phyloP scores from a whole-genome alignment of 768 basidiomycete genomes.

The Lactifluus hygrophoroides region DNA sequence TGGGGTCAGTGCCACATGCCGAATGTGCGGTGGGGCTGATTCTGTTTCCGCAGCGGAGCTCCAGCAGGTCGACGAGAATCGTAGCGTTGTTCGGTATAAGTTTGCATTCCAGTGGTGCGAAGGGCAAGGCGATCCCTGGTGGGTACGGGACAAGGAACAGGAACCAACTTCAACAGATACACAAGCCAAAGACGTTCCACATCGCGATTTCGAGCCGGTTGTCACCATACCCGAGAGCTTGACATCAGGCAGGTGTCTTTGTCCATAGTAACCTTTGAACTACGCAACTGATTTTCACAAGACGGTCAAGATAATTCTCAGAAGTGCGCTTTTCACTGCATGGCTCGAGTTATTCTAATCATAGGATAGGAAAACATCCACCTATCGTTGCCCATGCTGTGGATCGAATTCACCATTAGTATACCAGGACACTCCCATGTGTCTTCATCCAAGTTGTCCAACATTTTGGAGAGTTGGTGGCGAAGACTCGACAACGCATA shows the following conservation, averaged over 20 bases:
- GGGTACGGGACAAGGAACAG: conserved; percentile 25
- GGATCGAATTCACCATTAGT: conserved; percentile 38
- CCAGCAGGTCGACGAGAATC: conserved; percentile 39
- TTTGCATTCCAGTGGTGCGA: conserved; percentile 83
- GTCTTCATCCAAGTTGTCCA: conserved; percentile 50
- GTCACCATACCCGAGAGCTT: not conserved
- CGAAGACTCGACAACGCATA: conserved; percentile 24
- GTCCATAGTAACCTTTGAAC: not conserved
- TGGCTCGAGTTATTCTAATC: not conserved
- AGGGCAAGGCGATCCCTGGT: conserved; percentile 54
- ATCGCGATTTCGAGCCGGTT: not conserved
- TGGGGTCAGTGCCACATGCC: conserved; percentile 45
- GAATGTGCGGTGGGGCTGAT: not conserved
- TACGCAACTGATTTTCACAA: not conserved
- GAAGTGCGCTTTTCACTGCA: not conserved
- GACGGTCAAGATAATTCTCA: not conserved
- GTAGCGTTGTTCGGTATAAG: conserved; percentile 66
- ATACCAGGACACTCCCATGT: conserved; percentile 51
- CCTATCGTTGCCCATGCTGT: conserved; percentile 37
- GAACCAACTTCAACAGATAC: not conserved
- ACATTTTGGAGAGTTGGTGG: conserved; percentile 41
- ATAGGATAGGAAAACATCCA: not conserved
- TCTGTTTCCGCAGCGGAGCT: conserved; percentile 45
- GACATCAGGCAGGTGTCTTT: not conserved
- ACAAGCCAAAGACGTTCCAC: not conserved